Evolutionary conservation across 2,329 filamentous ascomycete species (phyloP), one percentile per base, ranked within the genome.

Genomic region (Aspergillus eucalypticola): DNA sequence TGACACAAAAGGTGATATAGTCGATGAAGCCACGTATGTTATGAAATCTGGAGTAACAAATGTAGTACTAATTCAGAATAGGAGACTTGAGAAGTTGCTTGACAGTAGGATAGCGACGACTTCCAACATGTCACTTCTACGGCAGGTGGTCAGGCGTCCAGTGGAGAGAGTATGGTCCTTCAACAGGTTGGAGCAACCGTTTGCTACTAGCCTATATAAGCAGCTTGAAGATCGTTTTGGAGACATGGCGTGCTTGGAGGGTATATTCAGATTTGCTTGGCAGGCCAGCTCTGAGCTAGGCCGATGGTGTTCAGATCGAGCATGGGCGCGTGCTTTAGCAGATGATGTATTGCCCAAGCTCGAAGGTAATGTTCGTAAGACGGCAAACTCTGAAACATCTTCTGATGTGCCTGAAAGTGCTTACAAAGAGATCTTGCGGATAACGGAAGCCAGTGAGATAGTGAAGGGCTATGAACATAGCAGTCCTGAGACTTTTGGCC

Each of bases 71-170:
- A 66, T 41, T 3, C 25, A 27, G 2, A 42, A 27, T 48, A 81
- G 78, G 35, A 86, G 90, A 56, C 83, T 99, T 0, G 94, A 98
- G 72, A 82, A 77, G 1, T 80, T 96, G 39, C 81, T 99, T 1
- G 85, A 95, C 70, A 90, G 89, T 72, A 87, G 88, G 68, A 97
- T 99, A 69, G 90, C 90, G 5, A 98, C 95, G 0, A 87, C 87
- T 2, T 81, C 81, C 3, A 84, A 90, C 81, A 77, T 85, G 3
- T 79, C 79, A 19, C 76, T 89, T 21, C 75, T 89, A 29, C 81
- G 83, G 15, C 84, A 86, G 59, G 81, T 83, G 25, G 82, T 89
- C 50, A 84, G 80, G 58, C 82, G 81, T 48, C 87, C 88, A 1
- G 79, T 79, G 8, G 85, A 90, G 60, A 82, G 88, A 60, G 75